A percentile compares a stretch with the other conserved stretches of the same genome.
Conservation (phyloP, 108 stramenopile species). For the Fistulifera pelliculosa region DNA sequence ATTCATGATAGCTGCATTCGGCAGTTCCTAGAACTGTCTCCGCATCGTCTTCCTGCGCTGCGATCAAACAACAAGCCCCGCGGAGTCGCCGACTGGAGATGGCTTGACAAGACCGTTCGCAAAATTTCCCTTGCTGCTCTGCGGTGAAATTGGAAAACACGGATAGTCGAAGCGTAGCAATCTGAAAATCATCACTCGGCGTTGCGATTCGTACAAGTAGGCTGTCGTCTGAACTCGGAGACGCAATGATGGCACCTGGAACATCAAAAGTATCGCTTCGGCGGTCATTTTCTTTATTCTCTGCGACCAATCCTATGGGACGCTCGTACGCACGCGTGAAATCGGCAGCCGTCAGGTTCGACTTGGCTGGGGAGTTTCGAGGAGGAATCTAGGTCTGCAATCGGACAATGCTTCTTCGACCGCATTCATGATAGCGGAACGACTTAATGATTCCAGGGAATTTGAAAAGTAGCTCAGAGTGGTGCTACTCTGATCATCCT, state of each 20-base stretch:
- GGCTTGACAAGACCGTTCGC: slow-evolving; percentile 50
- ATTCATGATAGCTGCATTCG: slow-evolving; percentile 80
- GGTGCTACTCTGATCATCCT: neutral
- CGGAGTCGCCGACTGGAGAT: slow-evolving; percentile 39
- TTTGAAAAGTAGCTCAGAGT: neutral
- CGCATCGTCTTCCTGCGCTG: slow-evolving; percentile 25
- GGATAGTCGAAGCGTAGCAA: slow-evolving; percentile 73
- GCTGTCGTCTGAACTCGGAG: slow-evolving; percentile 1
- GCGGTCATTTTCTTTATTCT: neutral
- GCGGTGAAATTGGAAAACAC: slow-evolving; percentile 63
- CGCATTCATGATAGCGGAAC: neutral
- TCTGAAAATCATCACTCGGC: slow-evolving; percentile 48
- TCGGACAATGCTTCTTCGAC: neutral
- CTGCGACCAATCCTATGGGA: neutral
- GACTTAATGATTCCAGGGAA: slow-evolving; percentile 2
- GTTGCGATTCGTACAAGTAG: slow-evolving; percentile 34
- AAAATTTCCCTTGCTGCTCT: slow-evolving; percentile 43
- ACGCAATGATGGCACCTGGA: neutral
- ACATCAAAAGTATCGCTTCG: neutral
- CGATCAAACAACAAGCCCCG: slow-evolving; percentile 71
- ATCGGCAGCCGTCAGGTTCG: slow-evolving; percentile 2
- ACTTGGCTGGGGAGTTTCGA: neutral
- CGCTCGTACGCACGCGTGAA: neutral
- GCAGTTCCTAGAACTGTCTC: slow-evolving; percentile 50
- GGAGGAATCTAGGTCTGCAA: too few relatives aligned